A percentile compares a stretch with the other conserved stretches of the same genome.
These are phyloP conservation scores for Astragalus glycyphyllos DNA, from an alignment of 306 rosid species.

Conservation along the genomic window DNA sequence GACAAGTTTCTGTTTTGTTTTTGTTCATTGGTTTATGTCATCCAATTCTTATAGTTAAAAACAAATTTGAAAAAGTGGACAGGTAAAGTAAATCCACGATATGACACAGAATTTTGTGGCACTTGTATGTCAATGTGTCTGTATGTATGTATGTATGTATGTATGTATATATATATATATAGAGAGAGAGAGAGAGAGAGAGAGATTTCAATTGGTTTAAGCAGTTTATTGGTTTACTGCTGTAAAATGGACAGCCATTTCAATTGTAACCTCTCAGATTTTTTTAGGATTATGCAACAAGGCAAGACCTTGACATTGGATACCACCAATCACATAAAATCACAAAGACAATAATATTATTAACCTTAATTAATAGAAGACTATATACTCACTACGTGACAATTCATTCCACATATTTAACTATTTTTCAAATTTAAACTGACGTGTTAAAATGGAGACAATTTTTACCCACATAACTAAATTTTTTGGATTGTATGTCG, in stretches of 20 bases:
- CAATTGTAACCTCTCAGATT: conserved; percentile 17
- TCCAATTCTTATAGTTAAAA: conserved; percentile 39
- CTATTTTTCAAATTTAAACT: no score
- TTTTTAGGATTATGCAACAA: conserved; percentile 8
- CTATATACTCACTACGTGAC: not conserved
- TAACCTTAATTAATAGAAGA: conserved; percentile 6
- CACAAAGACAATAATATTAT: conserved; percentile 21
- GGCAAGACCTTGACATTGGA: conserved; percentile 6
- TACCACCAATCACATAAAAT: conserved; percentile 19
- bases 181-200: no score
- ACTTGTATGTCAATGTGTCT: not conserved
- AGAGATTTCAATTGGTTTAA: no score
- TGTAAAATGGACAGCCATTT: conserved; percentile 34
- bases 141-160: no score
- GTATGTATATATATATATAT: no score
- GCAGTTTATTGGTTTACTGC: conserved; percentile 40
- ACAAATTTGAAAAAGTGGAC: conserved; percentile 42
- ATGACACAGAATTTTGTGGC: conserved; percentile 6
- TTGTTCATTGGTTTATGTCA: conserved; percentile 12
- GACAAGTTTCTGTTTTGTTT: conserved; percentile 48
- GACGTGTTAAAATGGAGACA: no score
- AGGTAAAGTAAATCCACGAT: conserved; percentile 45
- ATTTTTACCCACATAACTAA: no score
- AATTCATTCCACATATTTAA: no score
- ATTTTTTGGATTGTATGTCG: no score